Conservation (phyloP, 495 filamentous ascomycete genomes). For the Cercophora newfieldiana region DNA sequence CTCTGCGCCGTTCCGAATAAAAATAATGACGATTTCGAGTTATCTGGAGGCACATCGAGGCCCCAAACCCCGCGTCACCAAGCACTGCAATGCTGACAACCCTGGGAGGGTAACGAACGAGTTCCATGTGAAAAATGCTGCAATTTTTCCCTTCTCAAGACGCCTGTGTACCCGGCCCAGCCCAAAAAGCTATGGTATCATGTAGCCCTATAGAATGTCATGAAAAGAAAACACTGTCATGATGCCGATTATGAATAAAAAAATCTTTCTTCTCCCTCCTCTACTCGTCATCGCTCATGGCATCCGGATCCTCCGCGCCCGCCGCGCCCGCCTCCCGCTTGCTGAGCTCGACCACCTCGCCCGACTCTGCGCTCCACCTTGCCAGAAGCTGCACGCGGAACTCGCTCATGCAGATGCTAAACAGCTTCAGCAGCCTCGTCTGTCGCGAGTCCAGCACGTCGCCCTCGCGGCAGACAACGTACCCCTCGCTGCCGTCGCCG, state of each 20-base stretch:
- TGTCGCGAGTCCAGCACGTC: slow-evolving; percentile 82
- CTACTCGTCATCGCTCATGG: slow-evolving; percentile 19
- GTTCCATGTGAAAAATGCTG: slow-evolving; percentile 8
- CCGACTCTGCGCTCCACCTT: slow-evolving; percentile 64
- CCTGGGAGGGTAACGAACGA: background rate
- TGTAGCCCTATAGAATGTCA: slow-evolving; percentile 22
- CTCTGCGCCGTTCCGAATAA: background rate
- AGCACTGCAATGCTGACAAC: background rate
- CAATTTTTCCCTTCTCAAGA: slow-evolving; percentile 20
- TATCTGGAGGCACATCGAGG: background rate
- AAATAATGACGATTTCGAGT: background rate
- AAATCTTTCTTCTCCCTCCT: slow-evolving; percentile 7
- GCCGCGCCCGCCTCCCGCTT: slow-evolving; percentile 4
- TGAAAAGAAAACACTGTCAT: background rate
- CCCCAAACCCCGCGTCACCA: background rate
- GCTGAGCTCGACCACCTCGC: slow-evolving; percentile 57
- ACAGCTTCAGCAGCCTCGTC: slow-evolving; percentile 90
- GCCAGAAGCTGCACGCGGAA: slow-evolving; percentile 79
- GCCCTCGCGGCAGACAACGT: slow-evolving; percentile 77
- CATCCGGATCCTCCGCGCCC: slow-evolving; percentile 23
- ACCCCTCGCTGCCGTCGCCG: slow-evolving; percentile 48
- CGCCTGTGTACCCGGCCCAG: slow-evolving; percentile 16
- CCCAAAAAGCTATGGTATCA: slow-evolving; percentile 33
- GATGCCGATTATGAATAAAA: background rate
- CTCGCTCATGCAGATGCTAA: slow-evolving; percentile 84